Evolutionary conservation across 139 green algal genomes (phyloP).

Genomic region (Chloropicon primus): DNA sequence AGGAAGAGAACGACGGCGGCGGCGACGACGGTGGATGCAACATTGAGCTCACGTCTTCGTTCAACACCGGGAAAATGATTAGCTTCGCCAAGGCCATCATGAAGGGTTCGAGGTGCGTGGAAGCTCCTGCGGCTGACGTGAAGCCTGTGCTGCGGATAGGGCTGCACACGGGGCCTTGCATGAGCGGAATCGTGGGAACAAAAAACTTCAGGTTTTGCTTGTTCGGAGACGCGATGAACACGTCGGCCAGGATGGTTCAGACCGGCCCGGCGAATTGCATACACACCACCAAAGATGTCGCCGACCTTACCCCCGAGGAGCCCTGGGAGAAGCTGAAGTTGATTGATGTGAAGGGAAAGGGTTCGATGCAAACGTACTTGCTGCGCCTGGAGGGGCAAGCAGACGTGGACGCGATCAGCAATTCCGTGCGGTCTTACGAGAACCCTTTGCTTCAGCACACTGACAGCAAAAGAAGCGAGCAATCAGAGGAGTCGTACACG

Average conservation of each 20-base stretch:
- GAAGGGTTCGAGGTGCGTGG: neutral
- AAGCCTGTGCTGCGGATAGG: neutral
- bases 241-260: neutral
- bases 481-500: neutral
- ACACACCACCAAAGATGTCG: neutral
- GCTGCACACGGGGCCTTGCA: neutral
- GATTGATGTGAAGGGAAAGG: slow-evolving; percentile 32
- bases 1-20: no score
- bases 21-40: no score
- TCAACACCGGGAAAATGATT: neutral
- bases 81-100: neutral
- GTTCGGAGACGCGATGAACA: neutral
- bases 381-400: no score
- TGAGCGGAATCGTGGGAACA: neutral
- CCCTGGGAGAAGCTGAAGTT: slow-evolving; percentile 7
- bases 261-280: neutral
- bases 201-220: neutral
- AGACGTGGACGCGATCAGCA: no score
- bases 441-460: neutral
- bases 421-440: neutral
- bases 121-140: neutral
- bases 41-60: neutral
- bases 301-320: neutral
- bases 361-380: slow-evolving; percentile 24
- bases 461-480: neutral